Evolutionary conservation across 441 rosid genomes (phyloP).

Genomic region (Erysimum cheiri): DNA sequence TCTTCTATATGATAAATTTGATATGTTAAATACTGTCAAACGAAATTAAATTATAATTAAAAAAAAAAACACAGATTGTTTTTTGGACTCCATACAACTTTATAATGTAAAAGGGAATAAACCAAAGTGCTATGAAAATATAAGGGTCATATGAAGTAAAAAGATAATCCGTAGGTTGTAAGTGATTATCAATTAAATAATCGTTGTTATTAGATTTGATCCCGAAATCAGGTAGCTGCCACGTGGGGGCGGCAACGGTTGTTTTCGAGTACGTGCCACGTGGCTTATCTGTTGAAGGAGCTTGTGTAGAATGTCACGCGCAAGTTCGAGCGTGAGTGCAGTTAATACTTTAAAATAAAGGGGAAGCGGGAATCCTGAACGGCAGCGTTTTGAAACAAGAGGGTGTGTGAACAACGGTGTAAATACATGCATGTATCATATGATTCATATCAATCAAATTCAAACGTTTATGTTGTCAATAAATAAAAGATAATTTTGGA

Average conservation of each 20-base stretch:
- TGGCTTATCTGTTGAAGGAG: not conserved
- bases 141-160: not conserved
- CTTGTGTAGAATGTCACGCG: conserved; percentile 21
- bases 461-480: no score
- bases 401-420: no score
- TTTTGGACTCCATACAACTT: not conserved
- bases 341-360: no score
- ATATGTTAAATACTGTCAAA: no score
- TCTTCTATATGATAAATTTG: no score
- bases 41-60: not conserved
- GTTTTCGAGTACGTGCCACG: not conserved
- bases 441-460: no score
- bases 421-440: no score
- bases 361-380: no score
- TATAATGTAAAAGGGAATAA: not conserved
- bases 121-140: not conserved
- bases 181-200: conserved; percentile 3
- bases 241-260: conserved; percentile 41
- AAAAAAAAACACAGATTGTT: not conserved
- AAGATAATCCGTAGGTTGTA: not conserved
- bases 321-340: conserved; percentile 16
- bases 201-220: conserved; percentile 22
- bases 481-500: no score
- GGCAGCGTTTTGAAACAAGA: no score
- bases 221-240: conserved; percentile 18